Evolutionary conservation across 2,329 filamentous ascomycete genomes (phyloP).

Genomic region (Ceratocystis ficicola): DNA sequence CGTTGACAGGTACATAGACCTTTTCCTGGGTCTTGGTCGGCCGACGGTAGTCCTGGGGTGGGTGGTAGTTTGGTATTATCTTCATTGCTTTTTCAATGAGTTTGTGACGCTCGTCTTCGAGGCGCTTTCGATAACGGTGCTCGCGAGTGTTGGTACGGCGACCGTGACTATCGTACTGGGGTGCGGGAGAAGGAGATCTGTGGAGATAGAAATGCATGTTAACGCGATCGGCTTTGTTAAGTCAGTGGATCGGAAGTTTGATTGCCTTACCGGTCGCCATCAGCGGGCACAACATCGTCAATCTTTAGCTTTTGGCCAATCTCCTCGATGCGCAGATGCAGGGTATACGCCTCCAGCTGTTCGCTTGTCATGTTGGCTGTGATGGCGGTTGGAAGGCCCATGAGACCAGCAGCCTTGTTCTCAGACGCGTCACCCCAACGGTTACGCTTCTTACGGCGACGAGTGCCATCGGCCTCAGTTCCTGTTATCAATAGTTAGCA

Average conservation of each 20-base stretch:
- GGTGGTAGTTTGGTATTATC: conserved; percentile 98
- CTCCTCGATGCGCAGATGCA: conserved; percentile 95
- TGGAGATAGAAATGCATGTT: conserved; percentile 23
- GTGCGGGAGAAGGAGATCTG: conserved; percentile 88
- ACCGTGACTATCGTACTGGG: conserved; percentile 98
- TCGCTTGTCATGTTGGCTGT: conserved; percentile 96
- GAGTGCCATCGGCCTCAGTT: conserved; percentile 58
- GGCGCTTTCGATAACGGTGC: conserved; percentile 92
- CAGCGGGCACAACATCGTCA: conserved; percentile 94
- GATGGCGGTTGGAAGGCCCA: conserved; percentile 94
- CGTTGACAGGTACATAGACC: conserved; percentile 99
- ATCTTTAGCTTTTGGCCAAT: conserved; percentile 99
- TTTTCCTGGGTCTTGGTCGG: conserved; percentile 99
- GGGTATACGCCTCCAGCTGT: conserved; percentile 91
- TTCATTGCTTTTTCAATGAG: conserved; percentile 99
- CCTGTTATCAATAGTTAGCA: conserved; percentile 29
- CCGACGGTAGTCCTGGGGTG: conserved; percentile 93
- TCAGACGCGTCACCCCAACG: conserved; percentile 95
- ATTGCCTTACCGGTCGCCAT: conserved; percentile 71
- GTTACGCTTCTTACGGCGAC: conserved; percentile 94
- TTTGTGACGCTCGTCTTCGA: conserved; percentile 98
- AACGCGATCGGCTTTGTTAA: not conserved
- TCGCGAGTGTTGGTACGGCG: conserved; percentile 98
- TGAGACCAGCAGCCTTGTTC: conserved; percentile 95
- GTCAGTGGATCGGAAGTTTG: not conserved